These are phyloP conservation scores for Paramecium primaurelia DNA, from an alignment of 73 alveolate species.

Conservation along the genomic window DNA sequence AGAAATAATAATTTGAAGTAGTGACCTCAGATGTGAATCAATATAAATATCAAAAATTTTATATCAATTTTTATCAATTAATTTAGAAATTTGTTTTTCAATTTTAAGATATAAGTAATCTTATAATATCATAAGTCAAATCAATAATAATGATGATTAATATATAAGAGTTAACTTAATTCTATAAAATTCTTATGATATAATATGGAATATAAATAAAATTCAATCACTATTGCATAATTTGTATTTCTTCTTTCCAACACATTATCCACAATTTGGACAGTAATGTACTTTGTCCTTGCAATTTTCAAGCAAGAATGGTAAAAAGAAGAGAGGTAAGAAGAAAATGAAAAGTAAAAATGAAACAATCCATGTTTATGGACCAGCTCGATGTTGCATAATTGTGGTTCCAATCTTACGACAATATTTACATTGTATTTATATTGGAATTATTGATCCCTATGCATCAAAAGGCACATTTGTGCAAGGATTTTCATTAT, in stretches of 20 bases:
- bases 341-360: neutral
- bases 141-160: too few relatives aligned
- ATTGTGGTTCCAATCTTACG: neutral
- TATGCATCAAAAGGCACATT: neutral
- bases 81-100: neutral
- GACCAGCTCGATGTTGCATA: neutral
- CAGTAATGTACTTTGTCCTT: slow-evolving; percentile 24
- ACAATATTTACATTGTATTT: neutral
- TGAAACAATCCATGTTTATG: neutral
- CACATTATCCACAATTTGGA: neutral
- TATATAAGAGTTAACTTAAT: neutral
- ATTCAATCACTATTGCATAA: neutral
- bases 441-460: neutral
- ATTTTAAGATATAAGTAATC: neutral
- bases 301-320: neutral
- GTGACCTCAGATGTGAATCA: neutral
- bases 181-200: neutral
- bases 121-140: too few relatives aligned
- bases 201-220: neutral
- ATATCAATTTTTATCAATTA: neutral
- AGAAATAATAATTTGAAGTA: too few relatives aligned
- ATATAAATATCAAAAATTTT: neutral
- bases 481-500: neutral
- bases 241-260: slow-evolving; percentile 26
- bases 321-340: neutral